phyloP scores from a whole-genome alignment of 352 stramenopile species.

The Globisporangium emineosum region DNA sequence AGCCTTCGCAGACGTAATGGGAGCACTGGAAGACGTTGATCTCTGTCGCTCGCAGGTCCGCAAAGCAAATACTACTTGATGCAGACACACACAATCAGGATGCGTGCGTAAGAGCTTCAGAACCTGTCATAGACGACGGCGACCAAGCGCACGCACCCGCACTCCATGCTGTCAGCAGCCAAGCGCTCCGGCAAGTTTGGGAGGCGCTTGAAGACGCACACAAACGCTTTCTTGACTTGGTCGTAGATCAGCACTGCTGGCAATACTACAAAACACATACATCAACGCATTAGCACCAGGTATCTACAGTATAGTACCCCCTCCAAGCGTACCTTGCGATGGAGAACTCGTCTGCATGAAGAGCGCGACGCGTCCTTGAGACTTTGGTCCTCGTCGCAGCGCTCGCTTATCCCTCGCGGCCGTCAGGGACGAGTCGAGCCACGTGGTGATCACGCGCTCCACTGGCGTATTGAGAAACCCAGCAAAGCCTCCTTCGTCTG shows the following conservation, averaged over 20 bases:
- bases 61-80: slow-evolving; percentile 4
- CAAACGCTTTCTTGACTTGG: background rate
- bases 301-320: background rate
- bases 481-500: background rate
- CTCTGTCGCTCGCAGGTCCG: slow-evolving; percentile 15
- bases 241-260: background rate
- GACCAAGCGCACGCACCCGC: background rate
- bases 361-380: background rate
- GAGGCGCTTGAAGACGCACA: background rate
- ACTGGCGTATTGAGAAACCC: background rate
- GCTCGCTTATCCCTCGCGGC: background rate
- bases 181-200: background rate
- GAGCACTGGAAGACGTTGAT: slow-evolving; percentile 29
- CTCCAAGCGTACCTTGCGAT: background rate
- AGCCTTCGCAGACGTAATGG: slow-evolving; percentile 28
- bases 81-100: background rate
- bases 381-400: background rate
- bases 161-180: background rate
- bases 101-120: background rate
- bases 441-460: background rate
- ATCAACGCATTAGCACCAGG: background rate
- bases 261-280: background rate
- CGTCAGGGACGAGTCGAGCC: background rate
- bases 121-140: no score
- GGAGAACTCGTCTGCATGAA: slow-evolving; percentile 1